Evolutionary conservation across 2,329 filamentous ascomycete genomes (phyloP), one percentile per base, ranked within the genome.

Genomic region (Clarireedia sp.): DNA sequence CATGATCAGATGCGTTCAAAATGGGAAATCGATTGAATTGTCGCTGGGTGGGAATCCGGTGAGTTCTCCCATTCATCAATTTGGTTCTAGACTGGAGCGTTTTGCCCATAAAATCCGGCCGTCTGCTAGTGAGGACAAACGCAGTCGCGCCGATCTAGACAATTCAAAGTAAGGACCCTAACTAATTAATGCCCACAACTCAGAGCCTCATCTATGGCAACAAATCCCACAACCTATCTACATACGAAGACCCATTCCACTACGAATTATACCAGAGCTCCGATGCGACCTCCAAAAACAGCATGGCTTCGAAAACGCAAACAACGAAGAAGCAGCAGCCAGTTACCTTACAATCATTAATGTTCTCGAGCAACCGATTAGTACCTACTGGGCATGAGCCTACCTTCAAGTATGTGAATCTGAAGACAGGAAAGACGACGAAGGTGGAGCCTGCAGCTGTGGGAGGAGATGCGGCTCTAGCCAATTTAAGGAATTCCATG

Each of bases 1-100:
- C 59, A 79, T 86, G 77, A 83, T 86, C 62, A 75, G 74, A 67
- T 80, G 78, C 64, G 75, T 80, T 40, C 77, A 78, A 63, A 74
- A 76, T 71, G 80, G 80, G 50, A 74, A 79, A 54, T 72, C 76
- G 46, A 74, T 85, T 52, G 74, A 80, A 63, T 71, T 86, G 63
- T 75, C 78, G 5, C 69, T 86, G 59, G 82, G 82, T 41, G 74
- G 72, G 64, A 74, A 70, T 63, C 82, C 82, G 38, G 82, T 86
- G 79, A 75, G 82, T 75, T 24, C 38, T 40, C 46, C 26, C 29
- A 16, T 53, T 41, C 59, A 52, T 47, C 48, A 47, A 36, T 55
- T 56, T 26, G 36, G 37, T 37, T 49, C 37, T 36, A 38, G 23
- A 33, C 9, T 9, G 4, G 10, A 5, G 29, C 2, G 4, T 2